Conservation (phyloP, 2,329 filamentous ascomycete species). For the Pyrenochaeta sp. region DNA sequence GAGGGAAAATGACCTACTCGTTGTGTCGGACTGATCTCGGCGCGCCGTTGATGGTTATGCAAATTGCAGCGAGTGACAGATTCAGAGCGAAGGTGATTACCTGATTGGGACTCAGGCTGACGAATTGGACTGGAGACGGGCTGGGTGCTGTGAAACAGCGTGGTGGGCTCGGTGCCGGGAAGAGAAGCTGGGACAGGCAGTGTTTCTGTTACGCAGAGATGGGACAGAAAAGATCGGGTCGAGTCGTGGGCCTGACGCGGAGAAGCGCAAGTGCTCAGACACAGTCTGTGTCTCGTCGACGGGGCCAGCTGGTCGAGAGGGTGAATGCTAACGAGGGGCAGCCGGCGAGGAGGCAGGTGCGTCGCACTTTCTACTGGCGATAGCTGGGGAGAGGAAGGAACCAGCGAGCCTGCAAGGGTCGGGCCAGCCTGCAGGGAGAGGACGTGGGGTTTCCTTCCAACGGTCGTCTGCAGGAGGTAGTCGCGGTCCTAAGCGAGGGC, state of each 20-base stretch:
- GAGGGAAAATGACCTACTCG: constrained; percentile 40
- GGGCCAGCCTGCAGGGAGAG: constrained; percentile 35
- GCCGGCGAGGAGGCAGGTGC: constrained; percentile 15
- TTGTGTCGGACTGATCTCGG: constrained; percentile 13
- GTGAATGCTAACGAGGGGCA: constrained; percentile 20
- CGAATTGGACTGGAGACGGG: constrained; percentile 25
- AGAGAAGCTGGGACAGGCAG: constrained; percentile 29
- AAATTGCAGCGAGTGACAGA: constrained; percentile 15
- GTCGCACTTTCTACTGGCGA: constrained; percentile 23
- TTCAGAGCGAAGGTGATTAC: constrained; percentile 17
- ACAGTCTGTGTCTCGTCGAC: constrained; percentile 35
- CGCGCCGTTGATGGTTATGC: constrained; percentile 5
- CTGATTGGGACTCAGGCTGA: constrained; percentile 24
- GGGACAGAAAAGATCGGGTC: constrained; percentile 12
- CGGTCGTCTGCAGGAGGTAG: constrained; percentile 29
- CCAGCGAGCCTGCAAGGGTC: constrained; percentile 39
- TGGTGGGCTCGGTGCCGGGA: constrained; percentile 16
- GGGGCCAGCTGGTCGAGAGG: constrained; percentile 12
- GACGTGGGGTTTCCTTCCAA: constrained; percentile 33
- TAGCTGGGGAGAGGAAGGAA: constrained; percentile 15
- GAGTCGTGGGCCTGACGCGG: constrained; percentile 12
- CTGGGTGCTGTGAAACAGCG: constrained; percentile 34
- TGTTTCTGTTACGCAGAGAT: constrained; percentile 36
- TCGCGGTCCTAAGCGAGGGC: constrained; percentile 34
- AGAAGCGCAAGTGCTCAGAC: constrained; percentile 27